Evolutionary conservation across 345 rosid species (phyloP).

Genomic region (Hirschfeldia incana): DNA sequence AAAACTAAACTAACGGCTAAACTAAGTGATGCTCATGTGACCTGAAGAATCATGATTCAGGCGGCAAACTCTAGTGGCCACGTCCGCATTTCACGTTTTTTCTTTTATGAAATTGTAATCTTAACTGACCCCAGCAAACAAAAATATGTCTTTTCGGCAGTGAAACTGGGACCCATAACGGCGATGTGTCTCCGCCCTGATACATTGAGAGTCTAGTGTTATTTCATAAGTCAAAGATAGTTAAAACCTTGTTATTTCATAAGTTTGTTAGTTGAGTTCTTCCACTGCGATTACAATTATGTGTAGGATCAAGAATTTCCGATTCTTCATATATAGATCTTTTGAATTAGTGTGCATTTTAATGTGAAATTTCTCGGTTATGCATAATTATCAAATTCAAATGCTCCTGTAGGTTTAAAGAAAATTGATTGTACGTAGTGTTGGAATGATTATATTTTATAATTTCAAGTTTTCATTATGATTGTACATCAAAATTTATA

Average conservation of each 20-base stretch:
- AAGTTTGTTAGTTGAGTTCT: not conserved
- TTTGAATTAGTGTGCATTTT: not conserved
- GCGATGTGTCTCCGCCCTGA: slow-evolving; percentile 30
- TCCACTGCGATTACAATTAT: not conserved
- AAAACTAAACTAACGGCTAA: not conserved
- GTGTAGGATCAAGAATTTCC: not conserved
- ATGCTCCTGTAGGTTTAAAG: not conserved
- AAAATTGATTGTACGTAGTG: not conserved
- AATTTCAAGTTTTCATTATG: too few species aligned
- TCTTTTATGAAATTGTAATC: slow-evolving; percentile 2
- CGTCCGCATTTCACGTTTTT: slow-evolving; percentile 27
- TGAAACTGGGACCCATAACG: slow-evolving; percentile 24
- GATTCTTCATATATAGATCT: not conserved
- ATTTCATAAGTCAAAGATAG: not conserved
- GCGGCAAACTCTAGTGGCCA: slow-evolving; percentile 40
- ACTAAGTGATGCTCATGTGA: slow-evolving; percentile 37
- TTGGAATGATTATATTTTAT: too few species aligned
- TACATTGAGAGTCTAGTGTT: slow-evolving; percentile 9
- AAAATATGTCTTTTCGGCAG: not conserved
- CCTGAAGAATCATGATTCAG: slow-evolving; percentile 15
- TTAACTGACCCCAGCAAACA: not conserved
- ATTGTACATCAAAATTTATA: too few species aligned
- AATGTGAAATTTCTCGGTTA: not conserved
- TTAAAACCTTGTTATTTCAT: not conserved
- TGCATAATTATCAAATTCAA: not conserved